Percentiles rank a stretch among this genome's conserved stretches.
phyloP scores from a whole-genome alignment of 768 basidiomycete species.

The Mrakia gelida region DNA sequence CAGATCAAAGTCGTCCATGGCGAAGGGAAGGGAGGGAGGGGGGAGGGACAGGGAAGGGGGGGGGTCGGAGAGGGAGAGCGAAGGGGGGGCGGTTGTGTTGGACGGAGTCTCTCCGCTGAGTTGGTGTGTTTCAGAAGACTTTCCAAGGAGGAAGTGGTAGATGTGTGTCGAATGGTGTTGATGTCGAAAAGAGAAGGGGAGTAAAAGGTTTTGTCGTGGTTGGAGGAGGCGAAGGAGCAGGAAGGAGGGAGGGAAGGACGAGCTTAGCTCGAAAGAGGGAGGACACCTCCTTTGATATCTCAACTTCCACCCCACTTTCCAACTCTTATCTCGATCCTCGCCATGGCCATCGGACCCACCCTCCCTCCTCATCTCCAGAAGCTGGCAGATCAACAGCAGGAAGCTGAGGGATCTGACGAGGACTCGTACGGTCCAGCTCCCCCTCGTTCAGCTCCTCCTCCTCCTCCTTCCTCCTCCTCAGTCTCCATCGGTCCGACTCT shows the following conservation, averaged over 20 bases:
- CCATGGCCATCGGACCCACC: slow-evolving; percentile 27
- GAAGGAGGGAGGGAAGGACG: background rate
- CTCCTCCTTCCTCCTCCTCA: slow-evolving; percentile 10
- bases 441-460: background rate
- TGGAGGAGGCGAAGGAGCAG: background rate
- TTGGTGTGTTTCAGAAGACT: background rate
- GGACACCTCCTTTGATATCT: background rate
- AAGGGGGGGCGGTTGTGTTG: background rate
- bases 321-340: background rate
- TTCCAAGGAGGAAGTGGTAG: background rate
- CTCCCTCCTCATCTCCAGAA: slow-evolving; percentile 29
- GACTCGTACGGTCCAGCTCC: slow-evolving; percentile 27
- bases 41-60: background rate
- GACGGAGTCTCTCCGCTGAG: background rate
- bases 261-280: background rate
- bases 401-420: slow-evolving; percentile 9
- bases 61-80: background rate
- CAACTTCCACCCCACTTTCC: background rate
- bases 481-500: slow-evolving; percentile 45
- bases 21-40: background rate
- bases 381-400: background rate
- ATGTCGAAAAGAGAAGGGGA: background rate
- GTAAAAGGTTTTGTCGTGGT: background rate
- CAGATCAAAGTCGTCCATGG: slow-evolving; percentile 13
- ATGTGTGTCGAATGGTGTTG: background rate